phyloP scores from a whole-genome alignment of 768 basidiomycete species.

The Pholiota conissans region DNA sequence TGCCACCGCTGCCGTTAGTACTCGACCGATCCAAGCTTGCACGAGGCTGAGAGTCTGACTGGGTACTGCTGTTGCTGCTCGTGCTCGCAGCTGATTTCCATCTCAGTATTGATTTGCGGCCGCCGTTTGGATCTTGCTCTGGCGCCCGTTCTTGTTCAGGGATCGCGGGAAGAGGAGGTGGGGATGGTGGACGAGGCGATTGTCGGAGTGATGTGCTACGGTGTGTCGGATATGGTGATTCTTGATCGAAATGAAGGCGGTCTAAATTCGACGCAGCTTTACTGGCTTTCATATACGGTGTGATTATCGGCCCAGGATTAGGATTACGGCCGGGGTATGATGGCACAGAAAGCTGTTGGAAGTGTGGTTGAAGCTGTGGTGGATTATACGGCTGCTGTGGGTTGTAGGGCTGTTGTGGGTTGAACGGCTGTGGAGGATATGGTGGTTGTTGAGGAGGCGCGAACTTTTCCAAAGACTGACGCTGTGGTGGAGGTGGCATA shows the following conservation, averaged over 20 bases:
- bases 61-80: constrained; percentile 16
- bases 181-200: constrained; percentile 33
- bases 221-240: constrained; percentile 64
- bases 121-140: not conserved
- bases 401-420: not conserved
- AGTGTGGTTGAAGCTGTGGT: not conserved
- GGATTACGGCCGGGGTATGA: constrained; percentile 21
- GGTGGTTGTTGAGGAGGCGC: constrained; percentile 11
- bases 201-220: constrained; percentile 25
- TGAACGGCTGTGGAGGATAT: not conserved
- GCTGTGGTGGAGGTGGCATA: constrained; percentile 2
- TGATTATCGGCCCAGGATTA: constrained; percentile 34
- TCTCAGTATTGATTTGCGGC: constrained; percentile 73
- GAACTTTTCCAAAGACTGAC: constrained; percentile 13
- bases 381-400: not conserved
- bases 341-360: constrained; percentile 22
- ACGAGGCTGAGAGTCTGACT: constrained; percentile 32
- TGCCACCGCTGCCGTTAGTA: constrained; percentile 28
- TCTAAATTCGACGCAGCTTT: constrained; percentile 35
- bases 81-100: constrained; percentile 42
- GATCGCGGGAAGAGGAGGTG: constrained; percentile 26
- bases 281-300: constrained; percentile 39
- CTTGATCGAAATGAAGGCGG: constrained; percentile 70
- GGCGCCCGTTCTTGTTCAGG: constrained; percentile 40
- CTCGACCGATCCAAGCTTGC: constrained; percentile 38